Evolutionary conservation across 176 grass and related monocot genomes (phyloP).

Genomic region (Aegilops sharonensis): DNA sequence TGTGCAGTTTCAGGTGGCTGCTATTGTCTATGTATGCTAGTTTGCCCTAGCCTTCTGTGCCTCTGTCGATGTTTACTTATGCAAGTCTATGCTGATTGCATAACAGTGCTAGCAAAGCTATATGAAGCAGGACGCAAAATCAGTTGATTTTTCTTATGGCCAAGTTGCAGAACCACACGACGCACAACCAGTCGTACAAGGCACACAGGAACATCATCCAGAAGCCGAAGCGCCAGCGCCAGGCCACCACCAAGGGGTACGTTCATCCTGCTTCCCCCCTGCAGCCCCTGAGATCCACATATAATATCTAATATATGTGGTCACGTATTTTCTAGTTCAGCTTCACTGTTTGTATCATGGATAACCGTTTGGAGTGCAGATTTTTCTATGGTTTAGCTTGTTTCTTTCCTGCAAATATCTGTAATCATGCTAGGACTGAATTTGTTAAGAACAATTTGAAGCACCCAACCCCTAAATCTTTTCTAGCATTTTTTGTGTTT

Average conservation of each 20-base stretch:
- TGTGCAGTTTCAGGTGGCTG: no score
- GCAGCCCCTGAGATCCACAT: neutral
- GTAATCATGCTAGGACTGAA: neutral
- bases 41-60: no score
- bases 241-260: constrained; percentile 80
- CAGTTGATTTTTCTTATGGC: constrained; percentile 37
- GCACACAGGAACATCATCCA: constrained; percentile 84
- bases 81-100: no score
- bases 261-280: neutral
- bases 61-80: no score
- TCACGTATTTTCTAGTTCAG: neutral
- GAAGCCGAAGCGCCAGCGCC: constrained; percentile 70
- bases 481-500: no score
- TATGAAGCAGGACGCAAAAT: no score
- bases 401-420: neutral
- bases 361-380: neutral
- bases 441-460: neutral
- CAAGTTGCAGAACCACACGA: constrained; percentile 91
- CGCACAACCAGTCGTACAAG: constrained; percentile 83
- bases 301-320: neutral
- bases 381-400: neutral
- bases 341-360: no score
- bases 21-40: no score
- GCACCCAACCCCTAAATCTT: no score
- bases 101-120: no score